Evolutionary conservation across 108 stramenopile genomes (phyloP).

Genomic region (Nitzschia putrida): DNA sequence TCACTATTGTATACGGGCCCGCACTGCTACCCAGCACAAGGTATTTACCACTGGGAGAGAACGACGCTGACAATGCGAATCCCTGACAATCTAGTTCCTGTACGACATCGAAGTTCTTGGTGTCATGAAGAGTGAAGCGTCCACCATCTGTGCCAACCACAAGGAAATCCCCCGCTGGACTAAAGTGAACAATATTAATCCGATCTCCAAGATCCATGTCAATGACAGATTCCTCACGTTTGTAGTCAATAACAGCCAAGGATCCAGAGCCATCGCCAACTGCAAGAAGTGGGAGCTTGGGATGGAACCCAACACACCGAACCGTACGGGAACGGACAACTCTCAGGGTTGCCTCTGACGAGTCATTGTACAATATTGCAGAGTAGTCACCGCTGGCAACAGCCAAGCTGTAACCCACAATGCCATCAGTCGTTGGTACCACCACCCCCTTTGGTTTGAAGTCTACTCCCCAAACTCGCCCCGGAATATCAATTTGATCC

Average conservation of each 20-base stretch:
- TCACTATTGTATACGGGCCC: constrained; percentile 16
- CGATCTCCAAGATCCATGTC: constrained; percentile 28
- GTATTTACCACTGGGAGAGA: constrained; percentile 24
- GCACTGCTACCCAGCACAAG: constrained; percentile 22
- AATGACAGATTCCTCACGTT: constrained; percentile 22
- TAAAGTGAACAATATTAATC: constrained; percentile 29
- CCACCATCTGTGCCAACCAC: constrained; percentile 40
- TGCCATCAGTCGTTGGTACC: no score
- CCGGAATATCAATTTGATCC: constrained; percentile 18
- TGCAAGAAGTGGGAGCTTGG: constrained; percentile 28
- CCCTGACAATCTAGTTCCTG: constrained; percentile 15
- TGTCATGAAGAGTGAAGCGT: constrained; percentile 31
- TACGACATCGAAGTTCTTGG: constrained; percentile 17
- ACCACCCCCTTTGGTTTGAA: constrained; percentile 5
- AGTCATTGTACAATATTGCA: constrained; percentile 16
- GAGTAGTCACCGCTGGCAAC: constrained; percentile 32
- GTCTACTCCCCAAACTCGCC: constrained; percentile 31
- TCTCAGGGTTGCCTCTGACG: constrained; percentile 14
- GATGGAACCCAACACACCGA: constrained; percentile 36
- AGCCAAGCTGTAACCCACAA: constrained; percentile 2
- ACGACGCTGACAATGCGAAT: constrained; percentile 13
- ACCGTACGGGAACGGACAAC: constrained; percentile 27
- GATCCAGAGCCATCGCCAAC: constrained; percentile 33
- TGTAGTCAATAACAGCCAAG: constrained; percentile 34
- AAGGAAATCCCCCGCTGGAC: constrained; percentile 33